These are phyloP conservation scores for Dactylellina cionopaga DNA, from an alignment of 2,329 filamentous ascomycete species.

Conservation along the genomic window DNA sequence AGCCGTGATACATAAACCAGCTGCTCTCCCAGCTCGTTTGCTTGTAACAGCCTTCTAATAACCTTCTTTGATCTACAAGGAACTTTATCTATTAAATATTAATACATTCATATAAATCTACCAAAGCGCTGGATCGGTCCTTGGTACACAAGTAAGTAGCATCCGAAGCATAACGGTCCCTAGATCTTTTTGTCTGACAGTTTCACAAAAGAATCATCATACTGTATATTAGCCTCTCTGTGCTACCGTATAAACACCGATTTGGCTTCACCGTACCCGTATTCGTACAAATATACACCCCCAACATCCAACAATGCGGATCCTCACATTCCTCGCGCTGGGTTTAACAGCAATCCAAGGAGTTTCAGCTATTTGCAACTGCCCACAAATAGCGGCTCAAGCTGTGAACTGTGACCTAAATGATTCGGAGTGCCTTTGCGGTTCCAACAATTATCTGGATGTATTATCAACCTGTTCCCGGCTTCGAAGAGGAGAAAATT, in stretches of 20 bases:
- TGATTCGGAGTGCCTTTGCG: constrained; percentile 36
- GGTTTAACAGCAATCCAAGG: constrained; percentile 14
- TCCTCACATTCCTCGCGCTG: constrained; percentile 31
- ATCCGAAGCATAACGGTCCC: not conserved
- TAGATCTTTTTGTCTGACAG: constrained; percentile 30
- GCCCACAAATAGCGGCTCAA: constrained; percentile 22
- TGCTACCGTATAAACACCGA: not conserved
- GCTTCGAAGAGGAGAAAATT: constrained; percentile 28
- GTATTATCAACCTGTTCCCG: constrained; percentile 24
- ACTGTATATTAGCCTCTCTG: constrained; percentile 6
- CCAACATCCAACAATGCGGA: constrained; percentile 36
- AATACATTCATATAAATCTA: not conserved
- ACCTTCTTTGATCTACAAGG: constrained; percentile 17
- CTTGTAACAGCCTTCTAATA: constrained; percentile 10
- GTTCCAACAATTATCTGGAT: constrained; percentile 9
- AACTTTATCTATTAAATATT: constrained; percentile 21
- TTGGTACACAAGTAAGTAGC: constrained; percentile 15
- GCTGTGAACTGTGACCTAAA: constrained; percentile 11
- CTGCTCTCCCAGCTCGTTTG: not conserved
- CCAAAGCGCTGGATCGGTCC: not conserved
- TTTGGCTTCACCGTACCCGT: not conserved
- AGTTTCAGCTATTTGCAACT: constrained; percentile 37
- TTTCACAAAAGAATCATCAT: constrained; percentile 24
- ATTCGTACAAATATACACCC: constrained; percentile 21
- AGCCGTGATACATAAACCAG: constrained; percentile 46